These are phyloP conservation scores for Xylariaceae sp. DNA, from an alignment of 2,329 filamentous ascomycete genomes.

Conservation along the genomic window DNA sequence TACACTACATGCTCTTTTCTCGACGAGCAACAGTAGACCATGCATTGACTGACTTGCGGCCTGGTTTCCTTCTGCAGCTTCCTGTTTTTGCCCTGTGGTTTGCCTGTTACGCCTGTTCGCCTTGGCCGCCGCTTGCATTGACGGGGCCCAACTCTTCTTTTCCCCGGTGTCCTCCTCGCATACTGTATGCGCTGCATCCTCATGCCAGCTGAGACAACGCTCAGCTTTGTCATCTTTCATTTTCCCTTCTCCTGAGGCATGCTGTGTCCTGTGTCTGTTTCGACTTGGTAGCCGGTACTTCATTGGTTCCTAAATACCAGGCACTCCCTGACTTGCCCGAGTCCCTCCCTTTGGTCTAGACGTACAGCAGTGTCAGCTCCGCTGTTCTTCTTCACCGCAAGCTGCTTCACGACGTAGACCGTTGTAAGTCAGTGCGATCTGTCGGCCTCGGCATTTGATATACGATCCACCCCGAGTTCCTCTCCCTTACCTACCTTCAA, in stretches of 20 bases:
- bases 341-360: slow-evolving; percentile 1
- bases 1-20: background rate
- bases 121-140: slow-evolving; percentile 14
- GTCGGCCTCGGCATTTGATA: background rate
- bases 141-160: slow-evolving; percentile 16
- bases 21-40: background rate
- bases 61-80: slow-evolving; percentile 1
- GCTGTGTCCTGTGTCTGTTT: background rate
- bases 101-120: background rate
- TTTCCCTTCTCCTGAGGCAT: slow-evolving; percentile 5
- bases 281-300: slow-evolving; percentile 1
- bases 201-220: slow-evolving; percentile 15
- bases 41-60: slow-evolving; percentile 2
- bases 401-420: slow-evolving; percentile 10
- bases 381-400: background rate
- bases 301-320: background rate
- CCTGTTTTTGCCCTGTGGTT: background rate
- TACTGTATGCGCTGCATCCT: slow-evolving; percentile 14
- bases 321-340: slow-evolving; percentile 8
- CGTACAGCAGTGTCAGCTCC: slow-evolving; percentile 1
- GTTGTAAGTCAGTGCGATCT: slow-evolving; percentile 6
- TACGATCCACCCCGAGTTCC: background rate
- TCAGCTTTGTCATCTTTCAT: slow-evolving; percentile 9
- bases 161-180: slow-evolving; percentile 8
- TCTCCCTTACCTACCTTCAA: background rate